Percentiles rank a stretch among this genome's conserved stretches.
phyloP scores from a whole-genome alignment of 306 rosid species.

The Glycyrrhiza uralensis region DNA sequence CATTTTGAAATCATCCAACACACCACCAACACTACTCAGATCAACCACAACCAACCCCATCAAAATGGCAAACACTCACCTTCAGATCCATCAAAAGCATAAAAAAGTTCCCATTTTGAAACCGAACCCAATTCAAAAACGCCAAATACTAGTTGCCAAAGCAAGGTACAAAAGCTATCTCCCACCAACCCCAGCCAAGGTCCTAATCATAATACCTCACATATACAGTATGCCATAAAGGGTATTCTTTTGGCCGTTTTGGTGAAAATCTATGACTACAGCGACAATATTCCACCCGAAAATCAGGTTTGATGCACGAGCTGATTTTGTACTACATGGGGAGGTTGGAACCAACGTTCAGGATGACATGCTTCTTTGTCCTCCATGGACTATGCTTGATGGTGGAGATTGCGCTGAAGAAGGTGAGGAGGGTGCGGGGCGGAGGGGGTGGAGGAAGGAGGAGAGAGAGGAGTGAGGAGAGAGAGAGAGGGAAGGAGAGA shows the following conservation, averaged over 20 bases:
- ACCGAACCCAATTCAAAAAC: neutral
- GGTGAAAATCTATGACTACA: slow-evolving; percentile 29
- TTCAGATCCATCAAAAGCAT: neutral
- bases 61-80: neutral
- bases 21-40: neutral
- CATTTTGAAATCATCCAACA: neutral
- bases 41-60: neutral
- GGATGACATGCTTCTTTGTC: slow-evolving; percentile 55
- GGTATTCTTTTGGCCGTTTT: slow-evolving; percentile 26
- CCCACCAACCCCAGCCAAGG: too few species aligned
- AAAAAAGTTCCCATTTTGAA: slow-evolving; percentile 4
- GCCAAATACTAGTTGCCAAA: neutral
- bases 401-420: slow-evolving; percentile 51
- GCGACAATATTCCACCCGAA: slow-evolving; percentile 44
- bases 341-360: slow-evolving; percentile 47
- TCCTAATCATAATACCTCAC: too few species aligned
- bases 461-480: too few species aligned
- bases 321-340: slow-evolving; percentile 52
- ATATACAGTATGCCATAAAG: slow-evolving; percentile 27
- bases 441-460: too few species aligned
- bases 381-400: slow-evolving; percentile 53
- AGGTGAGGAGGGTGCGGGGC: too few species aligned
- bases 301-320: slow-evolving; percentile 63
- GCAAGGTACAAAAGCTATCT: neutral
- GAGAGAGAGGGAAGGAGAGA: too few species aligned